These are phyloP conservation scores for Erodium moschatum DNA, from an alignment of 441 rosid genomes.

Conservation along the genomic window DNA sequence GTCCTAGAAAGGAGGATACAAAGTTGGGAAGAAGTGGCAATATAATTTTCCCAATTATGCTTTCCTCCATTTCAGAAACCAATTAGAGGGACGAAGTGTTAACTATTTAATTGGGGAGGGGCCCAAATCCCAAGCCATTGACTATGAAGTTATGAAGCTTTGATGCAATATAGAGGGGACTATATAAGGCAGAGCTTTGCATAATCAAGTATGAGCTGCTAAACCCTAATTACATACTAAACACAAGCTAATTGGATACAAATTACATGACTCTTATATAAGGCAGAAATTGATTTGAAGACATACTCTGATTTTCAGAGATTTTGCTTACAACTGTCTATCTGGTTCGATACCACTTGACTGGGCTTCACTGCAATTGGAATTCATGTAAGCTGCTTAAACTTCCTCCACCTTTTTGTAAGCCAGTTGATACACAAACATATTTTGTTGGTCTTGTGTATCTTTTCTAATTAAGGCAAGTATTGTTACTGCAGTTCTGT, in stretches of 20 bases:
- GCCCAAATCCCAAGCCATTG: not conserved
- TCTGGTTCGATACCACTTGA: conserved; percentile 58
- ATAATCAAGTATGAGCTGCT: not conserved
- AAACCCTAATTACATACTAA: not conserved
- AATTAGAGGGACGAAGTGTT: not conserved
- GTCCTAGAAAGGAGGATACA: no score
- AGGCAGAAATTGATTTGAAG: not conserved
- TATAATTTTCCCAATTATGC: not conserved
- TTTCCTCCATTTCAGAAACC: not conserved
- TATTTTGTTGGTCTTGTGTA: conserved; percentile 17
- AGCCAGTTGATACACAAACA: conserved; percentile 32
- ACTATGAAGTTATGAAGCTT: not conserved
- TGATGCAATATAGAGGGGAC: not conserved
- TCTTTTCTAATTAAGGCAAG: conserved; percentile 14
- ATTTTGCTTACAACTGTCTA: conserved; percentile 69
- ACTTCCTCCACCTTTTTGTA: not conserved
- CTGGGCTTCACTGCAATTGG: conserved; percentile 48
- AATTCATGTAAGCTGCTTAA: conserved; percentile 17
- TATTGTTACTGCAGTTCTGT: conserved; percentile 42
- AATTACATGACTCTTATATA: not conserved
- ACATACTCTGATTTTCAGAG: conserved; percentile 28
- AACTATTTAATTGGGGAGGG: not conserved
- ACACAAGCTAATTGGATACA: not conserved
- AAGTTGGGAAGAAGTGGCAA: no score
- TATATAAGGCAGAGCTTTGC: not conserved